Conservation (phyloP, 345 rosid genomes). For the Gossypium ekmanianum region DNA sequence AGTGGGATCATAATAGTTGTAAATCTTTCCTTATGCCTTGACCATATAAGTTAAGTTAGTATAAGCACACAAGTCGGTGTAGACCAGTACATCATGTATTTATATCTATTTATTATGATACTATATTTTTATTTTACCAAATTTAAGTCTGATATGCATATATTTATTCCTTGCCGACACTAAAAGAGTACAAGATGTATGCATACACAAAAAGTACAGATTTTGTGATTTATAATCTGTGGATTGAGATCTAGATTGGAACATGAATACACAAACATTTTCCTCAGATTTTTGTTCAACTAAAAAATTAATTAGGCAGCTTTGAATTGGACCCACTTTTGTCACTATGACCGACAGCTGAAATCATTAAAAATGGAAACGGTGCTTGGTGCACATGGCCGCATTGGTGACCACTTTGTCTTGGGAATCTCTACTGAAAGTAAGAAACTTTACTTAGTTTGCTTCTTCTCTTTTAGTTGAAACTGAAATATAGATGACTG, state of each 20-base stretch:
- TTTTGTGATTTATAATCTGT: background rate
- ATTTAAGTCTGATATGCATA: background rate
- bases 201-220: background rate
- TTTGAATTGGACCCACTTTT: background rate
- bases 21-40: background rate
- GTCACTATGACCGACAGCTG: slow-evolving; percentile 2
- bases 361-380: background rate
- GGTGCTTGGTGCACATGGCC: background rate
- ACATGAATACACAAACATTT: background rate
- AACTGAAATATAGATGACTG: no score
- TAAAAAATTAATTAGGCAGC: background rate
- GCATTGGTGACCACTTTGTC: background rate
- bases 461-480: no score
- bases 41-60: background rate
- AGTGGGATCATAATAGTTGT: background rate
- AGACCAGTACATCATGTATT: background rate
- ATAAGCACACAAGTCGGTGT: background rate
- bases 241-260: background rate
- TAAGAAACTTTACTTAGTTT: no score
- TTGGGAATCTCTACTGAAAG: background rate
- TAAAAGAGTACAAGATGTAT: background rate
- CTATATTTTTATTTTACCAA: background rate
- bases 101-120: background rate
- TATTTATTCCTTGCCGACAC: slow-evolving; percentile 5
- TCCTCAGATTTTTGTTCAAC: background rate